A percentile compares a stretch with the other conserved stretches of the same genome.
Evolutionary conservation across 192 early-diverging fungal species (phyloP).

Genomic region (Funneliformis geosporum): DNA sequence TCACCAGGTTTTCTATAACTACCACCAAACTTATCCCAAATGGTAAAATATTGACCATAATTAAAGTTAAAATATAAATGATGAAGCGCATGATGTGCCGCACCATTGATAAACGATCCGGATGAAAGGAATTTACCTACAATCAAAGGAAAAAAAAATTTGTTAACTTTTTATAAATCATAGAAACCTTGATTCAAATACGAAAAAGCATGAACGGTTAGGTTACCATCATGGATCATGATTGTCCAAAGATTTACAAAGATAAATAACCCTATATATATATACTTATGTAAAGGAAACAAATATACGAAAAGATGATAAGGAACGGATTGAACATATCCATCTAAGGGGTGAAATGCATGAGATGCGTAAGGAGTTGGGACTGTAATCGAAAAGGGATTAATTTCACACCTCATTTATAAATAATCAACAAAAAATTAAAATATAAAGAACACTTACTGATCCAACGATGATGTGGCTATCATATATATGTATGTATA

Average conservation of each 20-base stretch:
- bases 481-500: neutral
- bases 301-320: conserved; percentile 92
- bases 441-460: neutral
- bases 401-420: conserved; percentile 17
- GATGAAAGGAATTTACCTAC: conserved; percentile 70
- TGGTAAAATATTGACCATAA: conserved; percentile 97
- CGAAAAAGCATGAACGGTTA: conserved; percentile 34
- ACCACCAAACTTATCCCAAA: conserved; percentile 83
- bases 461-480: conserved; percentile 34
- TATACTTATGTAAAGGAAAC: conserved; percentile 87
- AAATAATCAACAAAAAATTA: neutral
- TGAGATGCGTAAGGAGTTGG: conserved; percentile 93
- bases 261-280: conserved; percentile 85
- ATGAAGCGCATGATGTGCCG: conserved; percentile 97
- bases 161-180: too few species aligned
- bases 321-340: conserved; percentile 93
- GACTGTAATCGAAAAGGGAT: conserved; percentile 67
- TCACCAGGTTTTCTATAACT: conserved; percentile 69
- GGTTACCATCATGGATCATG: conserved; percentile 91
- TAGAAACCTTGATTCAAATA: too few species aligned
- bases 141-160: conserved; percentile 12
- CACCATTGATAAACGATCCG: conserved; percentile 75
- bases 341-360: conserved; percentile 95
- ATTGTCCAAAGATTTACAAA: conserved; percentile 96
- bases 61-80: conserved; percentile 99